Evolutionary conservation across 2,329 filamentous ascomycete species (phyloP), one percentile per base, ranked within the genome.

Genomic region (Scleromitrula shiraiana): DNA sequence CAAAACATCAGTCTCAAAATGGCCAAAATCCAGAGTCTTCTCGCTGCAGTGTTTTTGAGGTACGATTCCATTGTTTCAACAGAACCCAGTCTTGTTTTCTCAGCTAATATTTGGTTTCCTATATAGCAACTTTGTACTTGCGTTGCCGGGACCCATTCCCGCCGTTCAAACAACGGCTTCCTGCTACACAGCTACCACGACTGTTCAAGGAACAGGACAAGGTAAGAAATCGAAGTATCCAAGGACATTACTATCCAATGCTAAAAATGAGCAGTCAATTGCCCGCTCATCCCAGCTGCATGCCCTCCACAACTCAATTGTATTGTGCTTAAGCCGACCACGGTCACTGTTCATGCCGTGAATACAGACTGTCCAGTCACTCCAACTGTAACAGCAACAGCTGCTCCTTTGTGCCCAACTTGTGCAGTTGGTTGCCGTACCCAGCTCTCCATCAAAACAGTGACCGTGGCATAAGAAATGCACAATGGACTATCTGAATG

Each of bases 321-420:
- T 19, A 45, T 55, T 24, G n/a, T 53, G 15, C 15, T 48, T 10
- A 22, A 40, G 10, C 33, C 32, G 8, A 33, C 19, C 10, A 54
- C 50, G 8, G 23, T 49, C 15, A 45, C 42, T 5, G 40, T 56
- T 7, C 55, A 53, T 7, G 53, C 52, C 12, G 17, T 32, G 4
- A 41, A 56, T 15, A 33, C 39, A 7, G 38, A 38, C 7, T 56
- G 56, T 38, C 51, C 54, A n/a, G 37, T 30, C 19, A 59, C 56
- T 19, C 50, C 55, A 35, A 59, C 56, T 2, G 51, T 52, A 7
- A 57, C 53, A 6, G 50, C 51, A 4, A 57, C 56, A 19, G 51
- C 26, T 6, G 22, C 46, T 12, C 39, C 24, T 7, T 35, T 15
- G 7, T 57, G 52, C 37, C 36, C 50, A 17, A 53, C 38, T 22